Evolutionary conservation across 2,329 filamentous ascomycete genomes (phyloP), one percentile per base, ranked within the genome.

Genomic region (Diaporthe ilicicola): DNA sequence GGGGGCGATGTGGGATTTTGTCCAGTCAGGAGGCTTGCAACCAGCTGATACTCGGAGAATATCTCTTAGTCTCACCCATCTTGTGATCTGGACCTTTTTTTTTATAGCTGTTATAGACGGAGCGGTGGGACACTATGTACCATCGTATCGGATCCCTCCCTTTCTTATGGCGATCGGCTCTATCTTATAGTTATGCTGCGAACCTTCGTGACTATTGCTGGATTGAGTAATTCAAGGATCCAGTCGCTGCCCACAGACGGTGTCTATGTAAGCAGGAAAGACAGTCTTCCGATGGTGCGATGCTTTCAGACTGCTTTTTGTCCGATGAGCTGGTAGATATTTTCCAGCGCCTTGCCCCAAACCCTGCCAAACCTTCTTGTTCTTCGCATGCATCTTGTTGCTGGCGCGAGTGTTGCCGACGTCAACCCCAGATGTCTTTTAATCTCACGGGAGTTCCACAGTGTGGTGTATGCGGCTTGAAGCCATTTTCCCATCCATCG

Each of bases 361-460:
- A 62, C 56, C 56, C 56, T 34, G 59, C 27, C 27, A 17, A 9
- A 24, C 10, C 0, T 24, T 9, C 19, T 13, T 13, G 27, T 62
- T 22, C 22, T 46, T 27, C 59, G n/a, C 22, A 46, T 50, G 27
- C 44, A 27, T 62, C n/a, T n/a, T 17, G 17, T 15, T 32, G 9
- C 19, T 19, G 9, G 56, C 39, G 44, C 3, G 10, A 34, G 29
- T 24, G 19, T 24, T 29, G 32, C 42, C 42, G 27, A 17, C 42
- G 13, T 48, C 19, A 44, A 62, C 42, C 42, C 42, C 59, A 48
- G 59, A 62, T 62, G 59, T 62, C 59, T n/a, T 62, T 62, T 62
- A 62, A 62, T 48, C 42, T 62, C 39, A 62, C 59, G 5, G 59
- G 59, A 48, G 42, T 62, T 37, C 59, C 59, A 62, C 59, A 62